Percentiles rank a stretch among this genome's conserved stretches.
Evolutionary conservation across 148 eudicot genomes (phyloP).

Genomic region (Fagopyrum esculentum): DNA sequence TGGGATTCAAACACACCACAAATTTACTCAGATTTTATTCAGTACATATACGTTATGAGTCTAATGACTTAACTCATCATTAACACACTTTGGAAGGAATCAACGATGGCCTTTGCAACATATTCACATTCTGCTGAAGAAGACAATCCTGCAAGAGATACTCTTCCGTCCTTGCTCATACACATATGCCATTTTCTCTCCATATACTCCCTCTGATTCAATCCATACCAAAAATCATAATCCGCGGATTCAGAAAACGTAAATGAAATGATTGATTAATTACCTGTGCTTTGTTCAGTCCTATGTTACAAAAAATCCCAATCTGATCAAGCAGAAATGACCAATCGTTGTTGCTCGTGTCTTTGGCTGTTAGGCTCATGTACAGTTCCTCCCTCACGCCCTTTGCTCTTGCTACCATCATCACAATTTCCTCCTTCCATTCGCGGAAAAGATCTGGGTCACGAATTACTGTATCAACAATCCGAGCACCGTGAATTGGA

Average conservation of each 20-base stretch:
- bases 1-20: too few species aligned
- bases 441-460: conserved; percentile 55
- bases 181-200: conserved; percentile 58
- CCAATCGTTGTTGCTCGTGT: conserved; percentile 90
- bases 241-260: too few species aligned
- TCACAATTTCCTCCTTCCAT: conserved; percentile 91
- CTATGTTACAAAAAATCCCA: conserved; percentile 93
- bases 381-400: conserved; percentile 63
- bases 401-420: conserved; percentile 88
- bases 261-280: too few species aligned
- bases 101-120: conserved; percentile 60
- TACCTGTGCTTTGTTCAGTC: conserved; percentile 92
- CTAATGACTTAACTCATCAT: too few species aligned
- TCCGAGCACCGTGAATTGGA: conserved; percentile 86
- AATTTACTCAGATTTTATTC: too few species aligned
- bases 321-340: conserved; percentile 82
- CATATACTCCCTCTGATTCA: conserved; percentile 53
- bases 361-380: conserved; percentile 58
- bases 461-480: conserved; percentile 76
- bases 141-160: conserved; percentile 57
- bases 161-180: conserved; percentile 62
- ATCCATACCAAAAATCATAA: background rate
- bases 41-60: too few species aligned
- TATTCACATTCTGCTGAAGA: conserved; percentile 52
- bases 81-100: conserved; percentile 28